Percentiles rank a stretch among this genome's conserved stretches.
These are phyloP conservation scores for Achaetomiella virescens DNA, from an alignment of 495 filamentous ascomycete genomes.

Conservation along the genomic window DNA sequence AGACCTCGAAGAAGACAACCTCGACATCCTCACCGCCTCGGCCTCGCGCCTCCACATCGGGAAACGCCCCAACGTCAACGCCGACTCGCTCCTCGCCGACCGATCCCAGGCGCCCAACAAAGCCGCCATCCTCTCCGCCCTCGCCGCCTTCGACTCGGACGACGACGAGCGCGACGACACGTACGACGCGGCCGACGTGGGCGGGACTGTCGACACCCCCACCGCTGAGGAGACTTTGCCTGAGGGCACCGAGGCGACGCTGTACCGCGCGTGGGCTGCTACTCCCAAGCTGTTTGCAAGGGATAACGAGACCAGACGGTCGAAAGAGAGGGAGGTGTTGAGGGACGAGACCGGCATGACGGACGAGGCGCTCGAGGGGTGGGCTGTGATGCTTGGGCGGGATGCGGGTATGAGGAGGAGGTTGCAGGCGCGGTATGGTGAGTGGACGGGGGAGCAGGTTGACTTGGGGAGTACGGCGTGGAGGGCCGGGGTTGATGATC, in stretches of 20 bases:
- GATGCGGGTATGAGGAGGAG: slow-evolving; percentile 59
- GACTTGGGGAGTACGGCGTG: slow-evolving; percentile 59
- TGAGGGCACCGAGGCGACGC: slow-evolving; percentile 44
- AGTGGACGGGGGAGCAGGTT: slow-evolving; percentile 54
- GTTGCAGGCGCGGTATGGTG: slow-evolving; percentile 60
- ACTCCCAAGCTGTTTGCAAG: slow-evolving; percentile 60
- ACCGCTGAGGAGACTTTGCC: slow-evolving; percentile 20
- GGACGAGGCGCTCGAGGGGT: slow-evolving; percentile 92
- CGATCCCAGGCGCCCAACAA: slow-evolving; percentile 59
- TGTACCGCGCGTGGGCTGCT: slow-evolving; percentile 64
- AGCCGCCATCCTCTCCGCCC: slow-evolving; percentile 82
- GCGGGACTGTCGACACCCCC: slow-evolving; percentile 67
- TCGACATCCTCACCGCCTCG: slow-evolving; percentile 63
- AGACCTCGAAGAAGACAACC: slow-evolving; percentile 59
- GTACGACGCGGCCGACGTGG: slow-evolving; percentile 87
- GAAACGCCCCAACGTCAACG: slow-evolving; percentile 54
- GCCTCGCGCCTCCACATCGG: slow-evolving; percentile 68
- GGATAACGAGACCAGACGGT: slow-evolving; percentile 59
- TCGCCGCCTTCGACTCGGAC: slow-evolving; percentile 86
- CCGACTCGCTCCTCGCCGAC: slow-evolving; percentile 51
- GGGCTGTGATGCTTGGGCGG: slow-evolving; percentile 75
- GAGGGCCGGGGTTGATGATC: slow-evolving; percentile 41
- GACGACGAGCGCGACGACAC: slow-evolving; percentile 98
- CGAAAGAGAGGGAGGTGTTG: slow-evolving; percentile 53
- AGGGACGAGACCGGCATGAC: slow-evolving; percentile 79